Conservation (phyloP, 208 protist genomes). For the Baffinella frigidus region DNA sequence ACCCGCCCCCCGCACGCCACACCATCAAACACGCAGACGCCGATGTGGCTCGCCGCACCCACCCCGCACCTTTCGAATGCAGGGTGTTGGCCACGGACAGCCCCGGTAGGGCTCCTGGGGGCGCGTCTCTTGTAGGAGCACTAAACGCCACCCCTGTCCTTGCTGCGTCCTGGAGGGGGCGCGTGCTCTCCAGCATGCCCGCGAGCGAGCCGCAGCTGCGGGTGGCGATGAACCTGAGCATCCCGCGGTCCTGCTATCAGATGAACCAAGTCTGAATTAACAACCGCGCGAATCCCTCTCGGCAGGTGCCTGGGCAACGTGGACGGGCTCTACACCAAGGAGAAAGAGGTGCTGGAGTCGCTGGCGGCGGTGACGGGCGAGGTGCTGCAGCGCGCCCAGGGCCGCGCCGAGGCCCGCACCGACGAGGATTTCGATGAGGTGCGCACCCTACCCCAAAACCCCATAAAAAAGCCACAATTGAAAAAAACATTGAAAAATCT, state of each 20-base stretch:
- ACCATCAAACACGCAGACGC: too few relatives aligned
- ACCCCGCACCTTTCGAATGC: not conserved
- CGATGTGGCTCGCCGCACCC: not conserved
- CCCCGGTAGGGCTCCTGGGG: too few relatives aligned
- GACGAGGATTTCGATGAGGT: conserved; percentile 58
- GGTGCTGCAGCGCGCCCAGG: not conserved
- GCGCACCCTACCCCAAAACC: not conserved
- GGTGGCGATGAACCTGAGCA: too few relatives aligned
- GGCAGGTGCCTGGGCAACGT: not conserved
- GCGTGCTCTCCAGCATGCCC: too few relatives aligned
- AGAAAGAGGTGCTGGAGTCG: not conserved
- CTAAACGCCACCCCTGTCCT: too few relatives aligned
- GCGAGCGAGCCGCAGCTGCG: too few relatives aligned
- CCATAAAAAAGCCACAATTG: too few relatives aligned
- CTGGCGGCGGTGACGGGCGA: conserved; percentile 17
- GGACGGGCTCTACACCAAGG: not conserved
- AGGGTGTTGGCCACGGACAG: not conserved
- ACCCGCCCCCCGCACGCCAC: too few relatives aligned
- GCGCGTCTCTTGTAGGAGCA: too few relatives aligned
- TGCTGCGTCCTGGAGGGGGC: too few relatives aligned
- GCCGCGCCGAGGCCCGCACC: not conserved
- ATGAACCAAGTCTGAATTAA: not conserved
- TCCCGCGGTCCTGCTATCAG: not conserved
- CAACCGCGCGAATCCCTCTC: not conserved
- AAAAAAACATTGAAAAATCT: too few relatives aligned